Evolutionary conservation across 805 yeast species (phyloP), one percentile per base, ranked within the genome.

Genomic region (Yarrowia sp.): DNA sequence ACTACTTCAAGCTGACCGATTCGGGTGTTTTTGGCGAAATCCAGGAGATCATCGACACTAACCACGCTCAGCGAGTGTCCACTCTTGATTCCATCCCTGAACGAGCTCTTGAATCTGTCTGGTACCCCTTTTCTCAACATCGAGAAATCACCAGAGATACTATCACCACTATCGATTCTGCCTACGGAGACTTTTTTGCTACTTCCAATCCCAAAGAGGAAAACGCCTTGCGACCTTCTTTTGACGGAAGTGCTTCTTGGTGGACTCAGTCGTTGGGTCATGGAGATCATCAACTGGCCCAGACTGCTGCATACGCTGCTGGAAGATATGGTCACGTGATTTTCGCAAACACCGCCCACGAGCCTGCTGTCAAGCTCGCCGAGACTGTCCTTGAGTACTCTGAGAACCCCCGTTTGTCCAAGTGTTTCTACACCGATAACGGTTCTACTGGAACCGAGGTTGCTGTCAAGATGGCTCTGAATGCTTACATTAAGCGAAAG

Each of bases 101-200:
- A 6, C 36, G 66, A 32, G 69, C 71, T 5, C 60, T 65, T 6
- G 35, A 45, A 11, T 53, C 63, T 7, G 67, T 69, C 8, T 71
- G 73, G 73, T 71, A 66, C 48, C 73, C 73, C 4, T 71, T 70
- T 41, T 65, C 73, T n/a, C 73, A 71, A 38, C 73, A 71, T 32
- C 31, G 42, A 18, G 51, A 60, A 4, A 67, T 71, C 14, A 45
- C 68, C 17, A 32, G 47, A 14, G 60, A 66, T 3, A 66, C 67
- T 4, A 71, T 71, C 15, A 65, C 71, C 7, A 60, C 69, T 11
- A 69, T 70, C 44, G 73, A 70, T 44, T 70, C 73, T 32, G 73
- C 73, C 28, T 48, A 68, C 41, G 70, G 69, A 10, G 70, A 70
- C 65, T 66, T 55, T 39, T 70, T 68, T 28, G 69, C 69, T 11